Evolutionary conservation across 2,329 filamentous ascomycete species (phyloP).

Genomic region (Byssothecium circinans): DNA sequence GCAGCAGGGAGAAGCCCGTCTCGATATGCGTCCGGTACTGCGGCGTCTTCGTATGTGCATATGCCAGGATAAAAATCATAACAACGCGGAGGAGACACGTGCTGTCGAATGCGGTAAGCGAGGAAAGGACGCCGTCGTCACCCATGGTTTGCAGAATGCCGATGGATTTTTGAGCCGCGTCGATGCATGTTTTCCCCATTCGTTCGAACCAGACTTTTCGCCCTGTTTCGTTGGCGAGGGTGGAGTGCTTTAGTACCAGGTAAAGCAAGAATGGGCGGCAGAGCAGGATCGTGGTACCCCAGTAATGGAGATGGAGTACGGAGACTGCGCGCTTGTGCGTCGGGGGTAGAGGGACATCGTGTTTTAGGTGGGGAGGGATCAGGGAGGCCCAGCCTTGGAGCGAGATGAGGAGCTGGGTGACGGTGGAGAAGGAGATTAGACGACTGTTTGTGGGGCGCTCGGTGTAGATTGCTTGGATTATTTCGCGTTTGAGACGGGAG

Average conservation of each 20-base stretch:
- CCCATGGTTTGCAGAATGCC: constrained; percentile 35
- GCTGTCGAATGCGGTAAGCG: constrained; percentile 40
- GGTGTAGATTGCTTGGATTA: constrained; percentile 40
- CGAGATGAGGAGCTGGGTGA: constrained; percentile 34
- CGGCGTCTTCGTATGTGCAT: constrained; percentile 29
- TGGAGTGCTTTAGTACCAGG: constrained; percentile 31
- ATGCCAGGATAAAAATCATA: constrained; percentile 42
- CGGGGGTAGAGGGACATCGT: constrained; percentile 32
- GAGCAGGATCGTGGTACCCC: constrained; percentile 38
- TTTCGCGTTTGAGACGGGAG: constrained; percentile 35
- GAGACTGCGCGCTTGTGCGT: constrained; percentile 40
- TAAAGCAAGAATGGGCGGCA: constrained; percentile 41
- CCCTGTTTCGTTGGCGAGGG: constrained; percentile 18
- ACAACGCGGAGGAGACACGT: constrained; percentile 37
- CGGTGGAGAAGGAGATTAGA: constrained; percentile 38
- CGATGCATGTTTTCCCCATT: constrained; percentile 38
- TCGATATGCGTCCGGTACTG: constrained; percentile 33
- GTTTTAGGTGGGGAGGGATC: constrained; percentile 37
- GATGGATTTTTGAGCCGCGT: constrained; percentile 34
- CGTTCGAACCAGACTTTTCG: constrained; percentile 39
- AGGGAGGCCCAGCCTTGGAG: constrained; percentile 38
- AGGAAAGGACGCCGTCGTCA: constrained; percentile 27
- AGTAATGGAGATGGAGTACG: constrained; percentile 40
- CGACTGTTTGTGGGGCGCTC: constrained; percentile 29
- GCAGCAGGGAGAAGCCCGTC: constrained; percentile 23